Evolutionary conservation across 2,329 filamentous ascomycete genomes (phyloP), one percentile per base, ranked within the genome.

Genomic region (Beauveria caledonica): DNA sequence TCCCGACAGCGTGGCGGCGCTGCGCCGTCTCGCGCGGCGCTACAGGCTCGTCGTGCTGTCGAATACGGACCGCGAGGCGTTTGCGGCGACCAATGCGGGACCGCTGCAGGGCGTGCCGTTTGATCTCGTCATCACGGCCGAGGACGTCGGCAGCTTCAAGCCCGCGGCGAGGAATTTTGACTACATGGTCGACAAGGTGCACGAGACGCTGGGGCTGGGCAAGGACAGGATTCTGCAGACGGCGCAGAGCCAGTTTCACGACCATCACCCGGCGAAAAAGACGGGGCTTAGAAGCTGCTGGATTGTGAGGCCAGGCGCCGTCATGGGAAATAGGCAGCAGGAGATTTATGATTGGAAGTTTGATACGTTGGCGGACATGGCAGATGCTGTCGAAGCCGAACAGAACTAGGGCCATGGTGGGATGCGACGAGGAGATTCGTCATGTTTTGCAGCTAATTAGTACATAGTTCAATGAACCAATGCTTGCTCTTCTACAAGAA

Each of bases 141-240:
- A 90, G 69, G 85, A 89, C 45, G 81, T 91, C 29, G 87, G 87
- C 0, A 81, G 78, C 15, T 91, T 90, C 68, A 92, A 91, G 73
- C 88, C 88, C 0, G 78, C 85, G 64, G 67, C 75, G 33, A 73
- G 75, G 56, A 90, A 90, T 64, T 91, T 91, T 62, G 77, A 83
- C 60, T 84, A 86, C 68, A 77, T 90, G 77, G 68, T 90, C 5
- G 70, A 74, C 11, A 74, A 81, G 52, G 80, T 83, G 2, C 62
- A 80, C 66, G 67, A 73, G 1, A 76, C 78, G n/a, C 84, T 88
- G 65, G 83, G 81, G 0, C 70, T 87, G 0, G 72, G 76, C 57
- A 83, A 81, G 64, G 73, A 74, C 0, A 71, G 83, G 66, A 77
- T 90, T 5, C 68, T 88, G 60, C 84, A 87, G 72, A 85, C 85